Base-by-base conservation (phyloP, 2,329 filamentous ascomycete genomes). In the Xylariaceae sp. region DNA sequence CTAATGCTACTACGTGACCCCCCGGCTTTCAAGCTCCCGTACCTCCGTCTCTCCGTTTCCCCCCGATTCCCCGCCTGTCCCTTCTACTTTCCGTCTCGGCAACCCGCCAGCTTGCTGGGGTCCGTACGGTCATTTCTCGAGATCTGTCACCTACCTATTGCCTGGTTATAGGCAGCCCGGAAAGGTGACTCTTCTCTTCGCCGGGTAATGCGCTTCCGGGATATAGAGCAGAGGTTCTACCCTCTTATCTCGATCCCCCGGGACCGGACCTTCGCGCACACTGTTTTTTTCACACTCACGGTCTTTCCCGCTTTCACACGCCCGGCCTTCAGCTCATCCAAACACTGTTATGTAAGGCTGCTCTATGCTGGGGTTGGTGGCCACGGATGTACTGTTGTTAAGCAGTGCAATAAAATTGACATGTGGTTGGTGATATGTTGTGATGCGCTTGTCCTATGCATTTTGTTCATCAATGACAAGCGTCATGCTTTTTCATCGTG, bases 401-500 rank as follows among this genome's bases (percentile, higher is more conserved):
- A 19, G 39, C 32, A 39, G 55, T 60, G 62, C 60, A 58, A 53
- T 53, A 51, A 40, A 45, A 19, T 19, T 19, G 19, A 45, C 43
- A 11, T 31, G 31, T 42, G 44, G 41, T 19, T 44, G 27, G 19
- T 43, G 31, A 48, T 19, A 19, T 19, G 19, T 19, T 19, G 34
- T 47, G 47, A 27, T 52, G 44, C 30, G 42, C 40, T 19, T 45
- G 30, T 47, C 47, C n/a, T 45, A 30, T 40, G 32, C 37, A 32
- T 52, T 42, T 42, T 19, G 19, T 19, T 19, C 19, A 47, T 58
- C 37, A 61, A 54, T 66, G 64, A 61, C 46, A 66, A 64, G 32
- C 66, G 65, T 56, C 67, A 50, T 68, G 64, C 62, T 67, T 67
- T 71, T 84, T 80, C 57, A 85, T 73, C 5, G 68, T 84, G 2